Evolutionary conservation across 345 rosid species (phyloP).

Genomic region (Salix exigua): DNA sequence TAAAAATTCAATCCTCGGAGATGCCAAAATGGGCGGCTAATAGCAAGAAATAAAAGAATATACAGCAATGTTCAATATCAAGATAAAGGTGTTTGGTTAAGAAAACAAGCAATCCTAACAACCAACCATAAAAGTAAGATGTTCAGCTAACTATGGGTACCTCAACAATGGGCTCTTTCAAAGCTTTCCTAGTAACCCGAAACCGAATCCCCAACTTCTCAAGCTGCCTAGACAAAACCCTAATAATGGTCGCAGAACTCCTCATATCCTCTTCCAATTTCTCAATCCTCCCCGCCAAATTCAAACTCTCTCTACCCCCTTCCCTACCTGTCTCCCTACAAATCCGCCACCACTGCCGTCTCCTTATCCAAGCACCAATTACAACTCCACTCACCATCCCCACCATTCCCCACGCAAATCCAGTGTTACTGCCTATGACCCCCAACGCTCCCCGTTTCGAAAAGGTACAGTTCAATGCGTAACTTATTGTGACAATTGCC

Average conservation of each 20-base stretch:
- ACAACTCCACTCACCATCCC: slow-evolving; percentile 52
- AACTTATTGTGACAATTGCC: slow-evolving; percentile 41
- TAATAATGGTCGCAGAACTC: slow-evolving; percentile 54
- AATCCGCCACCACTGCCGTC: slow-evolving; percentile 68
- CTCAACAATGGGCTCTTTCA: slow-evolving; percentile 80
- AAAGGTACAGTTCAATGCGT: slow-evolving; percentile 45
- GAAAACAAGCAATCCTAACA: background rate
- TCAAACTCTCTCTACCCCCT: slow-evolving; percentile 30
- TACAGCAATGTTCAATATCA: too few relatives aligned
- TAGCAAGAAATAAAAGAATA: too few relatives aligned
- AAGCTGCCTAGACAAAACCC: slow-evolving; percentile 74
- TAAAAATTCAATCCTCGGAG: background rate
- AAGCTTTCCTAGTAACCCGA: slow-evolving; percentile 65
- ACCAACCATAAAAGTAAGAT: background rate
- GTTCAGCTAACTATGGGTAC: slow-evolving; percentile 23
- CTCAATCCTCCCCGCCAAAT: slow-evolving; percentile 69
- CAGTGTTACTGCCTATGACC: slow-evolving; percentile 47
- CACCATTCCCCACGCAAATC: slow-evolving; percentile 48
- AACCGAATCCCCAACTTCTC: slow-evolving; percentile 92
- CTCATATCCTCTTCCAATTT: slow-evolving; percentile 77
- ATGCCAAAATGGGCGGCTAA: background rate
- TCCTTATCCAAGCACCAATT: slow-evolving; percentile 63
- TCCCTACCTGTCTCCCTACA: slow-evolving; percentile 37
- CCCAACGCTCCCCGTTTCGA: slow-evolving; percentile 33
- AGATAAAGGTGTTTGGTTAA: background rate